Evolutionary conservation across 108 stramenopile genomes (phyloP).

Genomic region (Conticribra guillardii): DNA sequence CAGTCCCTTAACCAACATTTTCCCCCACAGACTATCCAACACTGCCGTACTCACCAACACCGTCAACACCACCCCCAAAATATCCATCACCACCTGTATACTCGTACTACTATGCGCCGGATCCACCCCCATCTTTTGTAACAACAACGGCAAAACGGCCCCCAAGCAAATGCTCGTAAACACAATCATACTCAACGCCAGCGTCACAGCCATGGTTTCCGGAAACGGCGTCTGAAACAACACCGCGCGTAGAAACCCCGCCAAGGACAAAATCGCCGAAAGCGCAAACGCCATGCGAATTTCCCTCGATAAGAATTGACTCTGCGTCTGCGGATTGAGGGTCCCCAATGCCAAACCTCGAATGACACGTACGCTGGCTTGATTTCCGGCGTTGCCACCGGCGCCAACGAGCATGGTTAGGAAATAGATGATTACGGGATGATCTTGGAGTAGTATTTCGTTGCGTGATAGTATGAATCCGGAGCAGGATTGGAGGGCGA

Average conservation of each 20-base stretch:
- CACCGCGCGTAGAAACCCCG: slow-evolving; percentile 50
- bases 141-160: slow-evolving; percentile 73
- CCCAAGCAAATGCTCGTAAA: slow-evolving; percentile 80
- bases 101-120: slow-evolving; percentile 91
- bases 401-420: slow-evolving; percentile 69
- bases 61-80: slow-evolving; percentile 68
- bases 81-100: slow-evolving; percentile 75
- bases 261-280: slow-evolving; percentile 37
- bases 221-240: slow-evolving; percentile 48
- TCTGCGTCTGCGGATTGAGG: slow-evolving; percentile 41
- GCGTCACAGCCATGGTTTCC: slow-evolving; percentile 72
- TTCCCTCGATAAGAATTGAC: slow-evolving; percentile 44
- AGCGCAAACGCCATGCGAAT: slow-evolving; percentile 43
- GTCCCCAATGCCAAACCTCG: slow-evolving; percentile 61
- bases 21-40: slow-evolving; percentile 68
- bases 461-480: slow-evolving; percentile 57
- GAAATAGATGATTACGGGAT: slow-evolving; percentile 65
- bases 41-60: slow-evolving; percentile 69
- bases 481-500: slow-evolving; percentile 49
- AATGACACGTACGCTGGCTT: slow-evolving; percentile 60
- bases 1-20: slow-evolving; percentile 29
- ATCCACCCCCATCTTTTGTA: slow-evolving; percentile 80
- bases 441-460: slow-evolving; percentile 50
- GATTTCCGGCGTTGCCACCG: slow-evolving; percentile 64
- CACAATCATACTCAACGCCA: slow-evolving; percentile 79